Evolutionary conservation across 768 basidiomycete species (phyloP).

Genomic region (Nevesoporus exiguus): DNA sequence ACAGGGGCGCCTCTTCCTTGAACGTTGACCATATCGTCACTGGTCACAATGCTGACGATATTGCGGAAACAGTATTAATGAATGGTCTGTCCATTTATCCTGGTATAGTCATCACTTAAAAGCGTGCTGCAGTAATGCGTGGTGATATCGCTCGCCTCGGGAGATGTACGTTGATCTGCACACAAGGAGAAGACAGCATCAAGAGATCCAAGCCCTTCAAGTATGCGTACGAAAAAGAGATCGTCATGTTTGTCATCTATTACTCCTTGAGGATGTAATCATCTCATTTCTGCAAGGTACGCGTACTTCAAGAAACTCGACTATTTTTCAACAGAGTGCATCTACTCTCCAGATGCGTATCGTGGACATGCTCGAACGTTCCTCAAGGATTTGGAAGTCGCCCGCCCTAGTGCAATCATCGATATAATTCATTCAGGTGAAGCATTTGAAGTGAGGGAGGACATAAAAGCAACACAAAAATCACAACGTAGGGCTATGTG

Average conservation of each 20-base stretch:
- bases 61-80: slow-evolving; percentile 98
- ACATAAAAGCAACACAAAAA: slow-evolving; percentile 81
- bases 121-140: slow-evolving; percentile 74
- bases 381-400: slow-evolving; percentile 92
- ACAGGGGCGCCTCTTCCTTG: slow-evolving; percentile 86
- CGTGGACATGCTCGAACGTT: slow-evolving; percentile 93
- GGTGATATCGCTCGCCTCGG: slow-evolving; percentile 95
- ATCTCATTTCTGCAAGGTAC: slow-evolving; percentile 58
- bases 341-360: slow-evolving; percentile 98
- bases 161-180: slow-evolving; percentile 92
- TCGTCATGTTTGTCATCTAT: slow-evolving; percentile 75
- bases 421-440: slow-evolving; percentile 98
- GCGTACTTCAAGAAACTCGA: slow-evolving; percentile 99
- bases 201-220: slow-evolving; percentile 99
- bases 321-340: slow-evolving; percentile 99
- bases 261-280: not conserved
- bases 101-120: not conserved
- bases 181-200: slow-evolving; percentile 94
- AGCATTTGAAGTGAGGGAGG: slow-evolving; percentile 81
- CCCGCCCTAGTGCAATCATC: slow-evolving; percentile 91
- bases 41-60: slow-evolving; percentile 98
- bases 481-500: slow-evolving; percentile 63
- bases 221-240: slow-evolving; percentile 99
- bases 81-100: slow-evolving; percentile 64
- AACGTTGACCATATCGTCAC: slow-evolving; percentile 97